Percentiles rank a stretch among this genome's conserved stretches.
These are phyloP conservation scores for Lentinus tigrinus DNA, from an alignment of 768 basidiomycete species.

Conservation along the genomic window DNA sequence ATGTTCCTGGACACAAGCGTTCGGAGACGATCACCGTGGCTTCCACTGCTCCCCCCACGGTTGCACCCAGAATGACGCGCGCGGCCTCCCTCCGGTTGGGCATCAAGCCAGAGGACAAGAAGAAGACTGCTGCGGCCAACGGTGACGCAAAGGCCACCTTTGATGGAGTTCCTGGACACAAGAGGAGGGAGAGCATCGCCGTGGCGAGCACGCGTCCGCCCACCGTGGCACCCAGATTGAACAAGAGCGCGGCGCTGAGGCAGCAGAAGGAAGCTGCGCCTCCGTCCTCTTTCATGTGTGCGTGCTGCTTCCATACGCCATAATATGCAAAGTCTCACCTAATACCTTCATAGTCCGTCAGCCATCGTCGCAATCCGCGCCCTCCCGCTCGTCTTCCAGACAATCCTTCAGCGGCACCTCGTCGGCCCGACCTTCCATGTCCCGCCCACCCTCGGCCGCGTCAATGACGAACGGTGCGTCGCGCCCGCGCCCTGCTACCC, in stretches of 20 bases:
- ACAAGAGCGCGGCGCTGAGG: conserved; percentile 43
- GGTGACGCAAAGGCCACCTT: conserved; percentile 52
- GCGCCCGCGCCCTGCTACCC: not conserved
- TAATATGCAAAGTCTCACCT: conserved; percentile 6
- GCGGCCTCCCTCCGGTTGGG: conserved; percentile 73
- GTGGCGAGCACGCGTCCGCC: conserved; percentile 56
- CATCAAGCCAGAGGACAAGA: conserved; percentile 29
- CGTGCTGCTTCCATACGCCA: conserved; percentile 29
- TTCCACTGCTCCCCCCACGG: conserved; percentile 67
- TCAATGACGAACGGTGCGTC: conserved; percentile 1
- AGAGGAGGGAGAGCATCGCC: conserved; percentile 70
- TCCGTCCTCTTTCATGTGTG: conserved; percentile 71
- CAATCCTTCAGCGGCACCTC: conserved; percentile 27
- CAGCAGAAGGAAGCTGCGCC: conserved; percentile 42
- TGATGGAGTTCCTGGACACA: conserved; percentile 83
- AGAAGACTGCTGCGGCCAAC: conserved; percentile 11
- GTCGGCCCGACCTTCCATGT: conserved; percentile 17
- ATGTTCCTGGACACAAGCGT: conserved; percentile 84
- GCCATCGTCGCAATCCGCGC: conserved; percentile 33
- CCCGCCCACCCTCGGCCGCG: conserved; percentile 24
- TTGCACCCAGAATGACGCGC: conserved; percentile 74
- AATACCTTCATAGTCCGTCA: conserved; percentile 41
- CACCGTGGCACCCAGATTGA: conserved; percentile 42
- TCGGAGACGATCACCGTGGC: conserved; percentile 65
- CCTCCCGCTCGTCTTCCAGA: conserved; percentile 44